These are phyloP conservation scores for Hebeloma cylindrosporum DNA, from an alignment of 768 basidiomycete species.

Conservation along the genomic window DNA sequence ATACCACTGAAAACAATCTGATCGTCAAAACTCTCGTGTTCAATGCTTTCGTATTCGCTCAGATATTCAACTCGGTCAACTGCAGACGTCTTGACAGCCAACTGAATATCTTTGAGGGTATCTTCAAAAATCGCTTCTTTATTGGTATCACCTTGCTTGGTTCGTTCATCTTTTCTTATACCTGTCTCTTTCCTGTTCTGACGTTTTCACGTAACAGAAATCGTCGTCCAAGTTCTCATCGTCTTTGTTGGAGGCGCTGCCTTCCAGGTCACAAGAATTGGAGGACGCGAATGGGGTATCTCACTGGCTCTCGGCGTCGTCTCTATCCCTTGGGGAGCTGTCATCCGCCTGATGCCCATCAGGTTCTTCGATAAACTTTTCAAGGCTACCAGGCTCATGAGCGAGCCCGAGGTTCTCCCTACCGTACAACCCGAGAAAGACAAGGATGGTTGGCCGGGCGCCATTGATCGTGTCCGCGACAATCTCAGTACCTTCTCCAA, in stretches of 20 bases:
- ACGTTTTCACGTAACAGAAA: constrained; percentile 51
- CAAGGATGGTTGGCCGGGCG: constrained; percentile 69
- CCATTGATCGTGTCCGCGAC: constrained; percentile 80
- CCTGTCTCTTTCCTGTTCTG: constrained; percentile 1
- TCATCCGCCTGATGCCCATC: constrained; percentile 82
- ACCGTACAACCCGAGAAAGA: constrained; percentile 59
- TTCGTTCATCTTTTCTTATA: constrained; percentile 34
- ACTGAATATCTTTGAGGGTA: constrained; percentile 87
- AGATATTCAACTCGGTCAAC: constrained; percentile 96
- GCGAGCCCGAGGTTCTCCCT: constrained; percentile 66
- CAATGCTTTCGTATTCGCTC: constrained; percentile 97
- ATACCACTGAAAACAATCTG: constrained; percentile 37
- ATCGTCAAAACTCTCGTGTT: constrained; percentile 87
- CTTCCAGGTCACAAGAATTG: constrained; percentile 81
- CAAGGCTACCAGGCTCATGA: constrained; percentile 53
- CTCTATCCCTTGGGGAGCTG: constrained; percentile 82
- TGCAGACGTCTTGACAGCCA: constrained; percentile 82
- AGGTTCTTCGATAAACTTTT: constrained; percentile 67
- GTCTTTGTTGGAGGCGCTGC: constrained; percentile 90
- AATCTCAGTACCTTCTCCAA: constrained; percentile 82
- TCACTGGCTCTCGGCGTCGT: constrained; percentile 84
- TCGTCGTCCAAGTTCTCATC: constrained; percentile 82
- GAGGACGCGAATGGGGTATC: constrained; percentile 90
- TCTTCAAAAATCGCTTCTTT: constrained; percentile 81
- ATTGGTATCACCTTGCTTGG: constrained; percentile 82